Percentiles rank a stretch among this genome's conserved stretches.
phyloP scores from a whole-genome alignment of 2,329 filamentous ascomycete genomes.

The Botrytis hyacinthi region DNA sequence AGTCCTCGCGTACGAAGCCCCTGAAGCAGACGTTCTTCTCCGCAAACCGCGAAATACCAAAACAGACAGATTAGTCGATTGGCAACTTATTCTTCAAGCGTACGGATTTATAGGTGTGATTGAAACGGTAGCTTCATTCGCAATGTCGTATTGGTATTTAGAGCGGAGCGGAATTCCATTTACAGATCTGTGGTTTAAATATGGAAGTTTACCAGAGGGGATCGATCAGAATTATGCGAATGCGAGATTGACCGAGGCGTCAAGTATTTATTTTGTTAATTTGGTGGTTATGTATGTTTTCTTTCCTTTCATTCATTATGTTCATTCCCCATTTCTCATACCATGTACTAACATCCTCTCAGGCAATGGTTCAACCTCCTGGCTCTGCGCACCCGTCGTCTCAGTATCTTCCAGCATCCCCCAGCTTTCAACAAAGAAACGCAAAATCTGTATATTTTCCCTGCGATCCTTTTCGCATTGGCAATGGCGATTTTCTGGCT shows the following conservation, averaged over 20 bases:
- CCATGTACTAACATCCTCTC: background rate
- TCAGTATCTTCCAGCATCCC: slow-evolving; percentile 69
- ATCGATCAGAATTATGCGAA: slow-evolving; percentile 51
- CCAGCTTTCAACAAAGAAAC: slow-evolving; percentile 57
- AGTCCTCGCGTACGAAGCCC: slow-evolving; percentile 70
- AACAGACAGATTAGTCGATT: slow-evolving; percentile 69
- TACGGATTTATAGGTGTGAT: slow-evolving; percentile 68
- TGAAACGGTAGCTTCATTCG: slow-evolving; percentile 57
- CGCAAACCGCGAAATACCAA: slow-evolving; percentile 66
- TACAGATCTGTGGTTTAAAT: slow-evolving; percentile 62
- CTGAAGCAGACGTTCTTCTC: slow-evolving; percentile 70
- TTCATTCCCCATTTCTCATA: background rate
- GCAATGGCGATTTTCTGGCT: slow-evolving; percentile 65
- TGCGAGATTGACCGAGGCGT: slow-evolving; percentile 41
- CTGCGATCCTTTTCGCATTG: slow-evolving; percentile 67
- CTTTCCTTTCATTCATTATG: too few relatives aligned
- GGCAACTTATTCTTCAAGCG: slow-evolving; percentile 67
- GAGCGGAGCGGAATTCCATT: slow-evolving; percentile 62
- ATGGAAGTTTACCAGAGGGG: slow-evolving; percentile 48
- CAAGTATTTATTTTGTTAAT: slow-evolving; percentile 70
- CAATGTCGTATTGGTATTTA: slow-evolving; percentile 65
- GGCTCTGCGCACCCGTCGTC: slow-evolving; percentile 57
- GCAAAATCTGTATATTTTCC: slow-evolving; percentile 66
- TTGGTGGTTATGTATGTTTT: slow-evolving; percentile 63
- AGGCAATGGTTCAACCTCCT: slow-evolving; percentile 71